Evolutionary conservation across 495 filamentous ascomycete genomes (phyloP).

Genomic region (Penicillium waksmanii): DNA sequence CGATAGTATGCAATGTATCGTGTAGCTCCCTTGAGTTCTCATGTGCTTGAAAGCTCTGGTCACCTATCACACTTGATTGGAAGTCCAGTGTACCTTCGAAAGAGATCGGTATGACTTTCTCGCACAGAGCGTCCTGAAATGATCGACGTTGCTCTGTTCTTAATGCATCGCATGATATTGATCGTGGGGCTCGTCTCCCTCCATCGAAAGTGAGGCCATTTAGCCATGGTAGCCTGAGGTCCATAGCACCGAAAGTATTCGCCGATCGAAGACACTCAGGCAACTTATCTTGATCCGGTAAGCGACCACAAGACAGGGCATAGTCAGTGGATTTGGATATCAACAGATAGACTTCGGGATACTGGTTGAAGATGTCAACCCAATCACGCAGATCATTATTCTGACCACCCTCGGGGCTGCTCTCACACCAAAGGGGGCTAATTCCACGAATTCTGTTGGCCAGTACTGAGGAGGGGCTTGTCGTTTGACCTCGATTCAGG

Average conservation of each 20-base stretch:
- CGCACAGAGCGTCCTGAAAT: no score
- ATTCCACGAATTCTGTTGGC: background rate
- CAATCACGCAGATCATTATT: background rate
- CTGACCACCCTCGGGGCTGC: background rate
- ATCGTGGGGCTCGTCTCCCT: no score
- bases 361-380: background rate
- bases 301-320: slow-evolving; percentile 1
- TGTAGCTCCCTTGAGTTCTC: no score
- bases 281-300: slow-evolving; percentile 3
- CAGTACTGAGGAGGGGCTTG: background rate
- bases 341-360: background rate
- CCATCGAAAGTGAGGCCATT: no score
- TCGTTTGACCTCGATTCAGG: background rate
- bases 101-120: no score
- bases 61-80: no score
- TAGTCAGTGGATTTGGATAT: slow-evolving; percentile 5
- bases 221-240: background rate
- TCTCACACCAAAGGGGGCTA: background rate
- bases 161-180: no score
- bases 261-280: background rate
- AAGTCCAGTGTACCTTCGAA: no score
- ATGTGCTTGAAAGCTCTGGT: no score
- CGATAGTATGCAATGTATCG: no score
- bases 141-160: no score
- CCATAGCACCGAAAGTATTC: background rate